Evolutionary conservation across 148 eudicot genomes (phyloP).

Genomic region (Selenicereus undatus): DNA sequence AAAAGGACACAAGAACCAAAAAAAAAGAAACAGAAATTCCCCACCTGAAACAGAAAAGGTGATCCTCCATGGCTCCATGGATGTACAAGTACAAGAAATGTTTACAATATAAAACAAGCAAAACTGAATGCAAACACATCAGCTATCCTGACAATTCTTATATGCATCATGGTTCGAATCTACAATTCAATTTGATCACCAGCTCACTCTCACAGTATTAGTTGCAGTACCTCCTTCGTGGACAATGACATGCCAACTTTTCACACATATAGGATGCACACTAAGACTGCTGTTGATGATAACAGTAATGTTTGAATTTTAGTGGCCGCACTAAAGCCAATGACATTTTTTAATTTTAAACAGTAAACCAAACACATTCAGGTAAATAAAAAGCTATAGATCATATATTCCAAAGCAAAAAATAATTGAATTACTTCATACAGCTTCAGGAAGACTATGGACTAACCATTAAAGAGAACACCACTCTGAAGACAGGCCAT

Average conservation of each 20-base stretch:
- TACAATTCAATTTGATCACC: background rate
- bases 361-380: background rate
- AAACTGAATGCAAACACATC: background rate
- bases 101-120: background rate
- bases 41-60: background rate
- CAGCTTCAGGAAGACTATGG: background rate
- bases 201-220: background rate
- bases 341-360: background rate
- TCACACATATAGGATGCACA: background rate
- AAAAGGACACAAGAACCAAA: background rate
- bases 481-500: constrained; percentile 41
- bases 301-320: background rate
- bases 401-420: background rate
- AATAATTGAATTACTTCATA: background rate
- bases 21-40: background rate
- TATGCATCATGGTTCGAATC: background rate
- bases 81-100: background rate
- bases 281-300: background rate
- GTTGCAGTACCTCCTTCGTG: background rate
- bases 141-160: background rate
- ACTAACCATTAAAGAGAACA: constrained; percentile 47
- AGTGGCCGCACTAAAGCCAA: background rate
- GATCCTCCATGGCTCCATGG: background rate
- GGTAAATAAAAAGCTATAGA: background rate
- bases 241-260: background rate